These are phyloP conservation scores for Candida endomychidarum DNA, from an alignment of 805 yeast genomes.

Conservation along the genomic window DNA sequence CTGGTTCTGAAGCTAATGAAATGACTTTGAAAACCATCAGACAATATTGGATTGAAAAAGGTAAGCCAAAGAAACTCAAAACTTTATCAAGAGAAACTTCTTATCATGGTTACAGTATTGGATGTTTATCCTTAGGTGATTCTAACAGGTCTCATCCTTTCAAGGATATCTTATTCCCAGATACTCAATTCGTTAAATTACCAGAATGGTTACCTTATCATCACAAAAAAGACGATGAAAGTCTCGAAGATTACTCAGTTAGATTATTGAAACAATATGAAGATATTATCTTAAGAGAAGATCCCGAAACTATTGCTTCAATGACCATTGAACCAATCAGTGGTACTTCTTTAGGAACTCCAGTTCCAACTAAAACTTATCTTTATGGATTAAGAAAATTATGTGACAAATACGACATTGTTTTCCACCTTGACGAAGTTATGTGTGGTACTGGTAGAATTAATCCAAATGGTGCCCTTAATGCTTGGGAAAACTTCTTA, in stretches of 20 bases:
- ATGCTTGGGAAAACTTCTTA: slow-evolving; percentile 32
- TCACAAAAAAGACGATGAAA: slow-evolving; percentile 23
- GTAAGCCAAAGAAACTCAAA: slow-evolving; percentile 23
- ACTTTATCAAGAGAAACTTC: slow-evolving; percentile 26
- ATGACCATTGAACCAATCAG: slow-evolving; percentile 28
- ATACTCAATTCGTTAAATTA: slow-evolving; percentile 20
- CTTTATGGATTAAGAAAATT: slow-evolving; percentile 27
- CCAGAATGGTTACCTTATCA: slow-evolving; percentile 30
- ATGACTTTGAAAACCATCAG: slow-evolving; percentile 27
- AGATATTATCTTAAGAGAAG: slow-evolving; percentile 23
- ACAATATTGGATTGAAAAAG: slow-evolving; percentile 27
- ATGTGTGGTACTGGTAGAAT: slow-evolving; percentile 39
- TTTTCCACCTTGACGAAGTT: slow-evolving; percentile 34
- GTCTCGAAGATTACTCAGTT: slow-evolving; percentile 21
- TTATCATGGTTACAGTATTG: slow-evolving; percentile 30
- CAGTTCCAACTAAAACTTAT: slow-evolving; percentile 27
- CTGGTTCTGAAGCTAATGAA: slow-evolving; percentile 33
- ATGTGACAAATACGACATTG: slow-evolving; percentile 31
- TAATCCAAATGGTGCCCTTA: slow-evolving; percentile 24
- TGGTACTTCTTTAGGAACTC: slow-evolving; percentile 29
- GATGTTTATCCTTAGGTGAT: slow-evolving; percentile 24
- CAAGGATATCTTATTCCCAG: slow-evolving; percentile 23
- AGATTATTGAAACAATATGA: slow-evolving; percentile 25
- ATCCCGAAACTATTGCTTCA: slow-evolving; percentile 29
- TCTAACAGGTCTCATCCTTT: slow-evolving; percentile 21